Conservation (phyloP, 148 eudicot species). For the Nepenthes gracilis region DNA sequence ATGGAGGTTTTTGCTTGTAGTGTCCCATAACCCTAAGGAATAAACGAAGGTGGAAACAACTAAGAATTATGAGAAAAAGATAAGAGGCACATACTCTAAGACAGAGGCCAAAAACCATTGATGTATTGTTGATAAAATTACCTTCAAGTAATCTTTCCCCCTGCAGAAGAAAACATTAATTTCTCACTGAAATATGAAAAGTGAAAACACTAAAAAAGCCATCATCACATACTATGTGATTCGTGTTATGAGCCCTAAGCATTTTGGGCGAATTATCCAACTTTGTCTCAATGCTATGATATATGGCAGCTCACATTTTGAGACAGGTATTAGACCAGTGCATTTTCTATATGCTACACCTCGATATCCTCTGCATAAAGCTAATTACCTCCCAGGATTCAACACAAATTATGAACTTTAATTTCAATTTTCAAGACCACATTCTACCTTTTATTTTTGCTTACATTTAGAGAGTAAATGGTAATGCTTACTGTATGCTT, state of each 20-base stretch:
- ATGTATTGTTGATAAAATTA: conserved; percentile 89
- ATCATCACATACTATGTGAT: neutral
- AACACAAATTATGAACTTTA: too few species aligned
- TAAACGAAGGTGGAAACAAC: neutral
- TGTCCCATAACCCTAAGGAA: neutral
- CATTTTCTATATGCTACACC: too few species aligned
- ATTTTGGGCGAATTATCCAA: neutral
- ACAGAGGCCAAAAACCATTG: conserved; percentile 90
- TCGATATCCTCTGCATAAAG: too few species aligned
- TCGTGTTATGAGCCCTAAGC: neutral
- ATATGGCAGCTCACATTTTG: too few species aligned
- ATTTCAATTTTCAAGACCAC: too few species aligned
- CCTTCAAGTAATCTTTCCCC: conserved; percentile 79
- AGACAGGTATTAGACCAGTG: too few species aligned
- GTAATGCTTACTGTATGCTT: too few species aligned
- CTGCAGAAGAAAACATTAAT: conserved; percentile 29
- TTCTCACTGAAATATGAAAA: neutral
- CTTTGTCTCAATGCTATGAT: too few species aligned
- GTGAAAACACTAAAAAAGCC: neutral
- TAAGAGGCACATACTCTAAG: conserved; percentile 47
- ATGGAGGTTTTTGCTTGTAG: too few species aligned
- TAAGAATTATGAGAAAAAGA: neutral
- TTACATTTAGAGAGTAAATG: too few species aligned
- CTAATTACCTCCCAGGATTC: too few species aligned
- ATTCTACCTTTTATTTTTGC: too few species aligned